Conservation (phyloP, 495 filamentous ascomycete species). For the Trichoderma orchidacearum region DNA sequence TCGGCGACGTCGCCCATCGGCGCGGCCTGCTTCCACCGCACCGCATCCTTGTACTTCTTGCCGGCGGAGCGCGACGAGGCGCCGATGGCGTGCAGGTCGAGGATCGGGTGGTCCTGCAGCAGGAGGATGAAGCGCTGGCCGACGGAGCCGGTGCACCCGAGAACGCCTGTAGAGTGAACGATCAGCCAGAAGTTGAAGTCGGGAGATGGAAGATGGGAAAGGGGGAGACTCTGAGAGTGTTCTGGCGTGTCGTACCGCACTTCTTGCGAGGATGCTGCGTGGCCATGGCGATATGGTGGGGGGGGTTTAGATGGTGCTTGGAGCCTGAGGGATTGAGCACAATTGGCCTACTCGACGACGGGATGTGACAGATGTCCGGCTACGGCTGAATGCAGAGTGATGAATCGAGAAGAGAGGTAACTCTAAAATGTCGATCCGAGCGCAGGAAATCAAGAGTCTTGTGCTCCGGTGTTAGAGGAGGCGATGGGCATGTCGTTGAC, state of each 20-base stretch:
- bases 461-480: too few species aligned
- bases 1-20: constrained; percentile 59
- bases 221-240: background rate
- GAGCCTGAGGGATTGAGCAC: too few species aligned
- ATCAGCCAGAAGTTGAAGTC: background rate
- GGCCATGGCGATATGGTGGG: constrained; percentile 14
- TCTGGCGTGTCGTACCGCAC: constrained; percentile 24
- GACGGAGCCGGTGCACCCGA: constrained; percentile 68
- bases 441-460: too few species aligned
- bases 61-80: constrained; percentile 67
- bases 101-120: constrained; percentile 63
- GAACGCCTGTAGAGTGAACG: constrained; percentile 36
- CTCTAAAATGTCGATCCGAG: too few species aligned
- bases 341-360: too few species aligned
- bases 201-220: background rate
- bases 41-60: constrained; percentile 73
- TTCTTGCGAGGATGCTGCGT: constrained; percentile 36
- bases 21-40: constrained; percentile 69
- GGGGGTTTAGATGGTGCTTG: too few species aligned
- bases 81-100: constrained; percentile 63
- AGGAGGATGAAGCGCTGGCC: constrained; percentile 79
- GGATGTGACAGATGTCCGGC: too few species aligned
- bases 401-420: too few species aligned
- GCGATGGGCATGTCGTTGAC: background rate
- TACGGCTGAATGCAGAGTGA: too few species aligned